Evolutionary conservation across 495 filamentous ascomycete genomes (phyloP).

Genomic region (Pyronema omphalodes): DNA sequence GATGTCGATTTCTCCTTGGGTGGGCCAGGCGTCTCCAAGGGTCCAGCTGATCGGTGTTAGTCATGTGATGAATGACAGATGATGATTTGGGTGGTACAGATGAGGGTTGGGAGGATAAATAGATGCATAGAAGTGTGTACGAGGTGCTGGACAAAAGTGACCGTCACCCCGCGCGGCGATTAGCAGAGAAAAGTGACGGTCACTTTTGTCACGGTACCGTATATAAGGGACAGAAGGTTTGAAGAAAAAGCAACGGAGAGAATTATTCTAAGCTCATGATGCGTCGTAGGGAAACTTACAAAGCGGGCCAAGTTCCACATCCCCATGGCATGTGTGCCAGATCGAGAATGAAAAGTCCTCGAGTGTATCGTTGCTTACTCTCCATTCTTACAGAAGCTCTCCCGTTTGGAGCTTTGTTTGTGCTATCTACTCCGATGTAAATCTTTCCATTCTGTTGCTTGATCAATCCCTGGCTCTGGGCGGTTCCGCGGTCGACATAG

Average conservation of each 20-base stretch:
- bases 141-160: too few relatives aligned
- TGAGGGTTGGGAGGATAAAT: not conserved
- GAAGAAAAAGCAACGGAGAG: not conserved
- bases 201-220: too few relatives aligned
- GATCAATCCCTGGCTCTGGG: slow-evolving; percentile 38
- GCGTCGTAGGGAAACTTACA: slow-evolving; percentile 15
- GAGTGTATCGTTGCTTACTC: slow-evolving; percentile 46
- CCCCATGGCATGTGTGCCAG: slow-evolving; percentile 57
- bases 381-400: slow-evolving; percentile 50
- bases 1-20: slow-evolving; percentile 74
- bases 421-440: slow-evolving; percentile 37
- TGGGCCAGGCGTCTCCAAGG: slow-evolving; percentile 57
- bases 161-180: too few relatives aligned
- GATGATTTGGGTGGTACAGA: too few relatives aligned
- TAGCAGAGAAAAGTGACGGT: too few relatives aligned
- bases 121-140: not conserved
- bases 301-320: slow-evolving; percentile 62
- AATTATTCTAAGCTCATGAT: not conserved
- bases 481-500: slow-evolving; percentile 40
- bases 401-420: slow-evolving; percentile 31
- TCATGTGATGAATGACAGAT: not conserved
- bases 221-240: not conserved
- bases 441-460: slow-evolving; percentile 33
- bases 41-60: slow-evolving; percentile 37
- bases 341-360: slow-evolving; percentile 56